phyloP scores from a whole-genome alignment of 192 early-diverging fungal species.

The Linnemannia exigua region DNA sequence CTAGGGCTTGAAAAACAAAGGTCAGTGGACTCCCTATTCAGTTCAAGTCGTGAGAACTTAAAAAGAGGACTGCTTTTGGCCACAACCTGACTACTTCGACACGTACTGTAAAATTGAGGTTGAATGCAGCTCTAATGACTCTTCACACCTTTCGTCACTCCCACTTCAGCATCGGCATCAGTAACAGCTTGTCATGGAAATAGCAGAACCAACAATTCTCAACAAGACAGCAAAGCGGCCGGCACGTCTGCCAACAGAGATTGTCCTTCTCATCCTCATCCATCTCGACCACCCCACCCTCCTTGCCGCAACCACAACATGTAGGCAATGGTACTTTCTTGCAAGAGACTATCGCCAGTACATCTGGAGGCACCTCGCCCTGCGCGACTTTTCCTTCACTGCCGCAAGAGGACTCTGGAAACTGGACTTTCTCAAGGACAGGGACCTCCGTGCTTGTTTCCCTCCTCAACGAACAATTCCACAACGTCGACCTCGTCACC shows the following conservation, averaged over 20 bases:
- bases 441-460: slow-evolving; percentile 20
- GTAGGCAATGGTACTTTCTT: slow-evolving; percentile 34
- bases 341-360: slow-evolving; percentile 34
- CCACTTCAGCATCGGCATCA: background rate
- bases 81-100: background rate
- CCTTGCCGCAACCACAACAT: slow-evolving; percentile 24
- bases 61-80: too few species aligned
- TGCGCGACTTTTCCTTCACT: slow-evolving; percentile 37
- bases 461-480: background rate
- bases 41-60: too few species aligned
- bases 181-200: background rate
- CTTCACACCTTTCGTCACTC: background rate
- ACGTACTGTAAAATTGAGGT: too few species aligned
- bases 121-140: too few species aligned
- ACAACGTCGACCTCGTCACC: background rate
- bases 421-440: slow-evolving; percentile 34
- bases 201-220: background rate
- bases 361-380: slow-evolving; percentile 33
- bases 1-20: too few species aligned
- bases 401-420: slow-evolving; percentile 44
- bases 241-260: slow-evolving; percentile 31
- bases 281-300: slow-evolving; percentile 43
- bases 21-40: too few species aligned
- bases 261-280: slow-evolving; percentile 39
- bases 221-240: background rate